These are phyloP conservation scores for Lactifluus hygrophoroides DNA, from an alignment of 768 basidiomycete species.

Conservation along the genomic window DNA sequence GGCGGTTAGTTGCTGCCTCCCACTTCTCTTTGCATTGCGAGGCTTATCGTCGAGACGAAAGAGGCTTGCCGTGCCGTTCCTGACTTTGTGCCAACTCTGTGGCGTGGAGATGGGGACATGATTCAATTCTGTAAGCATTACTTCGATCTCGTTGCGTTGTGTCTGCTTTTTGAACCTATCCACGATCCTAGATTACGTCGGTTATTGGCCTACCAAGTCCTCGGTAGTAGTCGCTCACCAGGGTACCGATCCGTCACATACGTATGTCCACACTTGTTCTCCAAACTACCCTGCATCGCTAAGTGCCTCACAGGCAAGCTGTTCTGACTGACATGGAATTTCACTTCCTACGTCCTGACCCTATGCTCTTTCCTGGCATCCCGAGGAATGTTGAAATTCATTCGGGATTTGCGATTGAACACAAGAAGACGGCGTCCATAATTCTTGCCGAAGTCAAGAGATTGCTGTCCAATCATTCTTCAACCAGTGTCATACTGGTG, in stretches of 20 bases:
- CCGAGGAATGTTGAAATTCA: constrained; percentile 8
- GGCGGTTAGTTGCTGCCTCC: constrained; percentile 29
- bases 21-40: not conserved
- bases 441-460: constrained; percentile 17
- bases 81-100: constrained; percentile 32
- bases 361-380: constrained; percentile 7
- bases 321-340: constrained; percentile 7
- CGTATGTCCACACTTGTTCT: not conserved
- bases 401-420: constrained; percentile 9
- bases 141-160: not conserved
- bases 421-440: constrained; percentile 9
- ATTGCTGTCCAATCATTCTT: constrained; percentile 4
- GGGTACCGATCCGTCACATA: constrained; percentile 13
- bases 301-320: not conserved
- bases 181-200: constrained; percentile 16
- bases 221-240: constrained; percentile 19
- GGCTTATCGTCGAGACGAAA: constrained; percentile 10
- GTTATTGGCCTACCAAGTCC: constrained; percentile 16
- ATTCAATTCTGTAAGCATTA: constrained; percentile 39
- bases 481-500: constrained; percentile 13
- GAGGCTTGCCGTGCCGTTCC: constrained; percentile 36
- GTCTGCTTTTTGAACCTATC: not conserved
- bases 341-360: not conserved
- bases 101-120: constrained; percentile 43
- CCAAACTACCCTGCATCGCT: not conserved